Percentiles rank a stretch among this genome's conserved stretches.
These are phyloP conservation scores for Pestalotiopsis sp. DNA, from an alignment of 2,329 filamentous ascomycete species.

Conservation along the genomic window DNA sequence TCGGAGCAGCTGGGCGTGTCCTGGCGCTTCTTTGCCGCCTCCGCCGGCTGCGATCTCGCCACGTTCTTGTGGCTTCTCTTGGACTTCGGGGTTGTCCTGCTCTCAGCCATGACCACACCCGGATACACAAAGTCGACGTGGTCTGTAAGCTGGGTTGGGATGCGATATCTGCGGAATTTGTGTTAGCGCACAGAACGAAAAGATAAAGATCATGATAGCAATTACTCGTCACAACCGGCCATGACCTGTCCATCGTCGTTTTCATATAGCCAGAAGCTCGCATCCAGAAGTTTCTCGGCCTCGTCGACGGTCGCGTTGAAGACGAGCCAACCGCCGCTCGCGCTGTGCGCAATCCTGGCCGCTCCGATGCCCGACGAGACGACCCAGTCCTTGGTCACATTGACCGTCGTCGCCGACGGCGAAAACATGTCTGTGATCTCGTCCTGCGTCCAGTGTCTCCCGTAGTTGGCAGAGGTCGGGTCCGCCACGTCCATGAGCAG, in stretches of 20 bases:
- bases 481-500: constrained; percentile 34
- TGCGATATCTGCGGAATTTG: neutral
- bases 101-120: constrained; percentile 36
- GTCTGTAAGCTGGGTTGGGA: constrained; percentile 14
- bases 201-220: constrained; percentile 16
- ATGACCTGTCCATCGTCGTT: constrained; percentile 2
- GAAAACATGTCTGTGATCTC: constrained; percentile 42
- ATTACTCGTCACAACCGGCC: constrained; percentile 16
- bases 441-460: constrained; percentile 39
- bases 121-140: constrained; percentile 61
- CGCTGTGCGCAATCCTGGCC: constrained; percentile 33
- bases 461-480: constrained; percentile 38
- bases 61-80: neutral
- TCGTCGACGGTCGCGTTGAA: constrained; percentile 18
- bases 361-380: constrained; percentile 30
- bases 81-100: neutral
- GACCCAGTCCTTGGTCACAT: constrained; percentile 41
- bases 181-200: neutral
- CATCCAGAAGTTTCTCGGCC: constrained; percentile 12
- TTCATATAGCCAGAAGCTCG: constrained; percentile 19
- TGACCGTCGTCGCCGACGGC: constrained; percentile 33
- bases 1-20: constrained; percentile 1
- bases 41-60: neutral
- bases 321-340: constrained; percentile 20
- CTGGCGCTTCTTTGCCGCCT: neutral